Base-by-base conservation (phyloP, 208 protist genomes). In the Crithidia acanthocephali region DNA sequence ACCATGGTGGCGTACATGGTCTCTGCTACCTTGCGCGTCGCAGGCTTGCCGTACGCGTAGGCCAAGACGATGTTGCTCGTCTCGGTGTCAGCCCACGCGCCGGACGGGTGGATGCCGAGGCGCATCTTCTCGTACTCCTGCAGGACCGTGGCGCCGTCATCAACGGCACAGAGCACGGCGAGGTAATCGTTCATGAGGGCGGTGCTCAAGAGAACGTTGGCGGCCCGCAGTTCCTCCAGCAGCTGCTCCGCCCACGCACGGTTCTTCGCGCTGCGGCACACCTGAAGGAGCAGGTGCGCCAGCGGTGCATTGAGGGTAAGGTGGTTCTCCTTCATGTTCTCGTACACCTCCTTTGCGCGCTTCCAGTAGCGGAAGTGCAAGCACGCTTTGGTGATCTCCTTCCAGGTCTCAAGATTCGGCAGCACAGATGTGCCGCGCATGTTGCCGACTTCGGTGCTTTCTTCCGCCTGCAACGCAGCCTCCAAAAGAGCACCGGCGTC, bases 121-220 rank as follows among this genome's bases (percentile, higher is more conserved):
- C 74, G 45, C 84, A 95, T 93, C 61, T 90, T 71, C 30, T 91
- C 76, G 72, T 94, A 85, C 25, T 85, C 67, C 9, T 10, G 1
- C 10, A 86, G 70, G 2, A 96, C 13, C 18, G 60, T 53, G 7
- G 60, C 51, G 0, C 18, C 51, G 51, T 90, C 88, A 7, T 84
- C 80, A 0, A 80, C 63, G 1, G 82, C 84, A 16, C 90, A 83
- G 10, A 97, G 79, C 15, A 95, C 88, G 4, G 56, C 42, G 9
- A 97, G 81, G 62, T 93, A 95, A 13, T 74, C 74, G 63, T 97
- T 96, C 75, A 87, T 94, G 13, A 95, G 30, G 5, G 22, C 15
- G 4, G 75, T 79, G 58, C 92, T 90, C 37, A 95, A 72, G 23
- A 86, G 64, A 2, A 90, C 47, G 5, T 73, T 47, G 22, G 55